Base-by-base conservation (phyloP, 2,329 filamentous ascomycete genomes). In the Chaetomium strumarium region DNA sequence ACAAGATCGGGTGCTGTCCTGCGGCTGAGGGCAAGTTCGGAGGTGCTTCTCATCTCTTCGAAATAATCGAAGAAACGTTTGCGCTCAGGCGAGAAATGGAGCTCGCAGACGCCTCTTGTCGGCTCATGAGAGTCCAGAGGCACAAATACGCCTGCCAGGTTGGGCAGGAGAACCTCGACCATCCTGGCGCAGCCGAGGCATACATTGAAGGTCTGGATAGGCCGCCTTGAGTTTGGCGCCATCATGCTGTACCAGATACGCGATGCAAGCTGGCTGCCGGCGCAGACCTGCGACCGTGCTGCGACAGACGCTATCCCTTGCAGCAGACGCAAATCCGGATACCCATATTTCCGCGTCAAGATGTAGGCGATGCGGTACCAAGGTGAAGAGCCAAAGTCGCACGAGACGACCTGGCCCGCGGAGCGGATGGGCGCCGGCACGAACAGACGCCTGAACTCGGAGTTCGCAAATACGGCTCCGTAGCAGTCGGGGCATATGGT, bases 361-460 rank as follows among this genome's bases (percentile, higher is more conserved):
- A 91, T 76, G 82, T 87, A 95, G 1, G 90, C 90, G 37, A 96
- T 82, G 29, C 88, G 83, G 62, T 89, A 85, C 89, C 90, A 96
- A 1, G 85, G 81, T 0, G 76, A 78, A 12, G 81, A 78, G 30
- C 88, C 88, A 68, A 96, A 89, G 58, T 90, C 85, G 70, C 92
- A 97, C 42, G 78, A 75, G 8, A 88, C 76, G 42, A 80, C 75
- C 38, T 76, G 73, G 13, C 80, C 77, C 2, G 76, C 72, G 5
- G 80, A 74, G 14, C 83, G 80, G 29, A 75, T 72, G 30, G 81
- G 75, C 34, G 81, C 80, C 3, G 77, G 76, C 11, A 83, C 72
- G 62, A 96, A 90, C 33, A 82, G 74, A 14, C 79, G 75, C 2
- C 81, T 76, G 64, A 88, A 95, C 17, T 80, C 75, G 0, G 88